Conservation (phyloP, 768 basidiomycete genomes). For the Mycena crocata region DNA sequence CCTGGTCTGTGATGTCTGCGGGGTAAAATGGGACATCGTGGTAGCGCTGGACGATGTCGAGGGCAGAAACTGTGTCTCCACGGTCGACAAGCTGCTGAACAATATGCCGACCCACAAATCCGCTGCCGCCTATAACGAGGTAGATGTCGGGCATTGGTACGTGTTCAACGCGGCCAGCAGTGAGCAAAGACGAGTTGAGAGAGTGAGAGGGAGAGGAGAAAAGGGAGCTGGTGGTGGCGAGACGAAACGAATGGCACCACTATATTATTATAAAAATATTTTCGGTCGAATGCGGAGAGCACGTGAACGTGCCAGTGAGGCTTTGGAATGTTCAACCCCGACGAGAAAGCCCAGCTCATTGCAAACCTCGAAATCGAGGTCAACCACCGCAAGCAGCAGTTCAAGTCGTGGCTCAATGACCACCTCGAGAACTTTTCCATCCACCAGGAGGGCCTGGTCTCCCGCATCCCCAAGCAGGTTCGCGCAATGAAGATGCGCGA, state of each 20-base stretch:
- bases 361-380: constrained; percentile 88
- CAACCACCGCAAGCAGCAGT: constrained; percentile 77
- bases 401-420: constrained; percentile 80
- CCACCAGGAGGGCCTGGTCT: constrained; percentile 80
- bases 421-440: constrained; percentile 79
- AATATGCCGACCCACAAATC: constrained; percentile 92
- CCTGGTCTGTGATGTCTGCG: constrained; percentile 87
- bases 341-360: constrained; percentile 82
- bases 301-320: not conserved
- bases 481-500: constrained; percentile 80
- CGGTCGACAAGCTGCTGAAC: constrained; percentile 86
- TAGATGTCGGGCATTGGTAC: constrained; percentile 71
- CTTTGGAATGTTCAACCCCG: constrained; percentile 58
- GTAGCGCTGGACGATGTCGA: constrained; percentile 94
- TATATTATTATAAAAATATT: not conserved
- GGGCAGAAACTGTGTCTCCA: constrained; percentile 83
- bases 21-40: constrained; percentile 89
- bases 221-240: not conserved
- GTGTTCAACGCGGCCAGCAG: too few species aligned
- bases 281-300: not conserved
- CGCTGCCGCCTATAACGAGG: constrained; percentile 94
- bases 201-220: too few species aligned
- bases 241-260: not conserved
- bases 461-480: constrained; percentile 80
- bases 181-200: too few species aligned